Percentiles rank a stretch among this genome's conserved stretches.
phyloP scores from a whole-genome alignment of 2,329 filamentous ascomycete species.

The Penicillium sp. region DNA sequence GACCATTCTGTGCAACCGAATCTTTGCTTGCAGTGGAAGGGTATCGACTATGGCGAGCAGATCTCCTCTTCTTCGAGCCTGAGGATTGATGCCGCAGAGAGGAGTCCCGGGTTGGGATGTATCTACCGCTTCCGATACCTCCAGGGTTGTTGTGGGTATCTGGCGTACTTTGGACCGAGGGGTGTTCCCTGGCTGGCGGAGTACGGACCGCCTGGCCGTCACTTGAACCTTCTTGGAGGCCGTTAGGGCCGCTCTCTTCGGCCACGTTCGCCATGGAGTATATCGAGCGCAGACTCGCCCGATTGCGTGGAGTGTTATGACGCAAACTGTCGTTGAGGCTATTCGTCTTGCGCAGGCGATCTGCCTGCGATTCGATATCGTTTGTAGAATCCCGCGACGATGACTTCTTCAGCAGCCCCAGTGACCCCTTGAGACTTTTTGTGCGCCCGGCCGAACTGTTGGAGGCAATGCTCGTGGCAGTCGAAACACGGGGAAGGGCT shows the following conservation, averaged over 20 bases:
- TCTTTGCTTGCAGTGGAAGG: constrained; percentile 38
- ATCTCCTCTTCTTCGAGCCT: constrained; percentile 50
- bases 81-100: constrained; percentile 58
- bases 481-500: constrained; percentile 33
- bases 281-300: constrained; percentile 39
- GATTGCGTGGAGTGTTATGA: constrained; percentile 34
- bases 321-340: constrained; percentile 34
- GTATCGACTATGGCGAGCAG: constrained; percentile 45
- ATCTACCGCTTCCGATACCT: constrained; percentile 45
- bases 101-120: constrained; percentile 64
- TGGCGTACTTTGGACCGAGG: constrained; percentile 27
- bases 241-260: constrained; percentile 32
- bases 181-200: constrained; percentile 35
- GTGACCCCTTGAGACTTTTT: constrained; percentile 36
- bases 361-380: constrained; percentile 34
- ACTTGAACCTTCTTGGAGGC: constrained; percentile 18
- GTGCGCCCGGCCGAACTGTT: constrained; percentile 36
- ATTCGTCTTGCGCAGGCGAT: constrained; percentile 33
- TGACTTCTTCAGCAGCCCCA: constrained; percentile 33
- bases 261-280: constrained; percentile 43
- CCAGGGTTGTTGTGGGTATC: constrained; percentile 31
- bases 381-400: constrained; percentile 35
- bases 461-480: constrained; percentile 38
- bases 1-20: constrained; percentile 37
- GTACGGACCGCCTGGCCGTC: constrained; percentile 19